phyloP scores from a whole-genome alignment of 306 rosid species.

The Quercus engelmannii region DNA sequence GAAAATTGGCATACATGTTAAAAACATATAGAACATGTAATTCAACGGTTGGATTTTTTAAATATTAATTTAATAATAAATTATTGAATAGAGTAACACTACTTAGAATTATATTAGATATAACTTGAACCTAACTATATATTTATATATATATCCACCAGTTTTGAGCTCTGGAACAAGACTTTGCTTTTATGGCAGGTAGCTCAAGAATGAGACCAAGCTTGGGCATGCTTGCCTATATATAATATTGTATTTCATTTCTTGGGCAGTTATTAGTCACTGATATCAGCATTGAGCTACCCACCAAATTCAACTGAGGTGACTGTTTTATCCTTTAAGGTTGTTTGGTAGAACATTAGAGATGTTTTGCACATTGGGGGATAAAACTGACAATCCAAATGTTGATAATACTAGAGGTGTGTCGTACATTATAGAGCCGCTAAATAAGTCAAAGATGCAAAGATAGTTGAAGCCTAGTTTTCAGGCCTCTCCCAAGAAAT shows the following conservation, averaged over 20 bases:
- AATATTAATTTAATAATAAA: too few species aligned
- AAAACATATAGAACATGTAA: too few species aligned
- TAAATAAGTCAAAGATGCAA: conserved; percentile 42
- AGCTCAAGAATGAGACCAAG: conserved; percentile 5
- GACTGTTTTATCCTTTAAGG: conserved; percentile 8
- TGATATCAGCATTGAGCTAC: conserved; percentile 12
- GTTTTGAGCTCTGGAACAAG: conserved; percentile 18
- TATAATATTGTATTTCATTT: neutral
- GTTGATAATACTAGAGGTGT: conserved; percentile 4
- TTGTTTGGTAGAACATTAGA: neutral
- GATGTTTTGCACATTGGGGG: neutral
- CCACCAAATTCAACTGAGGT: neutral
- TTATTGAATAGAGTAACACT: too few species aligned
- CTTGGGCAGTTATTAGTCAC: conserved; percentile 1
- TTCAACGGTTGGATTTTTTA: too few species aligned
- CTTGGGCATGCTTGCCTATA: neutral
- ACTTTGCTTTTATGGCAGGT: neutral
- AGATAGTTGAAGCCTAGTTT: conserved; percentile 48
- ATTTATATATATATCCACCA: neutral
- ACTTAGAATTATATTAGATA: too few species aligned
- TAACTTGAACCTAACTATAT: too few species aligned
- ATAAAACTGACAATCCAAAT: conserved; percentile 1
- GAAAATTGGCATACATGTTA: too few species aligned
- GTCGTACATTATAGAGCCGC: conserved; percentile 42
- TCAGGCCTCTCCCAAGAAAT: conserved; percentile 44